These are phyloP conservation scores for Neofusicoccum laricinum DNA, from an alignment of 2,329 filamentous ascomycete species.

Conservation along the genomic window DNA sequence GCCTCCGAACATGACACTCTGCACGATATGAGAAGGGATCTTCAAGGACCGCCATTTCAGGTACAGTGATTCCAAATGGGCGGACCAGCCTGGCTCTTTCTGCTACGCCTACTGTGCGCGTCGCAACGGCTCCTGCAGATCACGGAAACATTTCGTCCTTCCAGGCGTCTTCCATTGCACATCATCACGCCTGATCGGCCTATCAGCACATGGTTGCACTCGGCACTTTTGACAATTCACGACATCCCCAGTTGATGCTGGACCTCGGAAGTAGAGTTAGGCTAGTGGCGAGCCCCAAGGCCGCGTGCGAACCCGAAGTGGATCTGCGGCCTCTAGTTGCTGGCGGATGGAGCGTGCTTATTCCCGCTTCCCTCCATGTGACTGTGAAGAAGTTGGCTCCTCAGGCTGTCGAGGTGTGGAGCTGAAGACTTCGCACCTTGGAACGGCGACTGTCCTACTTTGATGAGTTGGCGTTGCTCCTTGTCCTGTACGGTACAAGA, in stretches of 20 bases:
- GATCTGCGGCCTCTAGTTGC: neutral
- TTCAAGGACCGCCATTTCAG: neutral
- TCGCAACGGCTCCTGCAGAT: constrained; percentile 8
- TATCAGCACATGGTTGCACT: neutral
- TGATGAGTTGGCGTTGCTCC: neutral
- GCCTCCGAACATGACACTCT: neutral
- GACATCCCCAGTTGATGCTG: neutral
- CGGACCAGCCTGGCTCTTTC: neutral
- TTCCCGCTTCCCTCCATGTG: neutral
- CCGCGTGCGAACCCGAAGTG: neutral
- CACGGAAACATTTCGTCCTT: constrained; percentile 7
- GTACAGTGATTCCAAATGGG: constrained; percentile 2
- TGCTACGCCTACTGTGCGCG: constrained; percentile 1
- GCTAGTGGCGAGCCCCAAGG: neutral
- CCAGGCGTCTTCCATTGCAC: neutral
- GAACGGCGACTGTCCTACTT: neutral
- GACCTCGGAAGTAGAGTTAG: neutral
- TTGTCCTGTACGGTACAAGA: no score
- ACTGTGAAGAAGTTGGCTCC: neutral
- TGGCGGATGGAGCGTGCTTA: neutral
- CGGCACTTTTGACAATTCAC: neutral
- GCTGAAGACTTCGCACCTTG: neutral
- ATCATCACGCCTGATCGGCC: neutral
- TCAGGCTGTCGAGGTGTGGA: neutral
- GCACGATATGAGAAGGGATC: neutral